A percentile compares a stretch with the other conserved stretches of the same genome.
phyloP scores from a whole-genome alignment of 306 rosid genomes.

The Quercus aquifolioides region DNA sequence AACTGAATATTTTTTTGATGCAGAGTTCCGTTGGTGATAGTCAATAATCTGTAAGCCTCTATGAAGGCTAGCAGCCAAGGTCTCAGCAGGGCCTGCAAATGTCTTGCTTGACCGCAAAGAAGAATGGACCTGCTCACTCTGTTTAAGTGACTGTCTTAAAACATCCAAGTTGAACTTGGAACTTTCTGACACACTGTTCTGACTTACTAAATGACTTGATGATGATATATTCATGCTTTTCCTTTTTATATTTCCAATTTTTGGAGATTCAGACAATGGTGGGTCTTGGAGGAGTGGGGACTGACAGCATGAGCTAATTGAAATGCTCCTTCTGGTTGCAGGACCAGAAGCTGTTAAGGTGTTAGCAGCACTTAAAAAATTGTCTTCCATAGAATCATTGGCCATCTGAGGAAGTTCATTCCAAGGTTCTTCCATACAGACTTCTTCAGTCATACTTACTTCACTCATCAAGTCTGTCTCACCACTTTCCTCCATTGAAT shows the following conservation, averaged over 20 bases:
- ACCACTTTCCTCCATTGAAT: conserved; percentile 50
- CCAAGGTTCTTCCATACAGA: conserved; percentile 21
- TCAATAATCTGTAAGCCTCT: conserved; percentile 90
- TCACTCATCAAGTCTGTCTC: conserved; percentile 45
- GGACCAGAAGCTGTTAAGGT: conserved; percentile 42
- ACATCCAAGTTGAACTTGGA: conserved; percentile 44
- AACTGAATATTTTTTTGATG: conserved; percentile 55
- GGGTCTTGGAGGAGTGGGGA: conserved; percentile 75
- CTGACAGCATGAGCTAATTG: conserved; percentile 51
- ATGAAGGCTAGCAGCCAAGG: conserved; percentile 92
- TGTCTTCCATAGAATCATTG: conserved; percentile 33
- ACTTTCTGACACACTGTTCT: conserved; percentile 50
- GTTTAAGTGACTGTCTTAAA: conserved; percentile 48
- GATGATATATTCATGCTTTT: conserved; percentile 48
- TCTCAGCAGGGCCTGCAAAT: conserved; percentile 71
- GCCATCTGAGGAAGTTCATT: conserved; percentile 37
- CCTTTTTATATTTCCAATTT: conserved; percentile 61
- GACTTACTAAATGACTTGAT: conserved; percentile 49
- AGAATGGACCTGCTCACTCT: conserved; percentile 45
- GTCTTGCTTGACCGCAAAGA: conserved; percentile 60
- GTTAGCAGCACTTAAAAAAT: neutral
- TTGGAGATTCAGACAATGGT: conserved; percentile 81
- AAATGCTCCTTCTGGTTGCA: conserved; percentile 53
- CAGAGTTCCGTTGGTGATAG: conserved; percentile 74
- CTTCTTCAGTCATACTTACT: conserved; percentile 53